Conservation (phyloP, 805 yeast genomes). For the Zygoascus tannicola region DNA sequence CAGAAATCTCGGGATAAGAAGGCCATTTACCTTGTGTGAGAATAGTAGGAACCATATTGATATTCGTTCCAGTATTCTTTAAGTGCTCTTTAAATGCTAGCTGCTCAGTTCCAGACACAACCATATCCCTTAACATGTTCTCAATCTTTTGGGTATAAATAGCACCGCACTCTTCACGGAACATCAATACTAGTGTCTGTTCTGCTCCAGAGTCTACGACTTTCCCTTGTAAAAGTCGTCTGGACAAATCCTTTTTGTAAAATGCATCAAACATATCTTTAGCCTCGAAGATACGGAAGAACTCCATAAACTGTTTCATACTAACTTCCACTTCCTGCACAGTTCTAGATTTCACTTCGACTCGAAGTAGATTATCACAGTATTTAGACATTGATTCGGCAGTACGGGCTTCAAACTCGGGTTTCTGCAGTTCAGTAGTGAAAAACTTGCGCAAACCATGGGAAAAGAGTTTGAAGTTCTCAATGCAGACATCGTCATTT, state of each 20-base stretch:
- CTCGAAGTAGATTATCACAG: slow-evolving; percentile 22
- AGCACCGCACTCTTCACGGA: slow-evolving; percentile 77
- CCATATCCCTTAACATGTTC: slow-evolving; percentile 89
- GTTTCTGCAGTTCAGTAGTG: not conserved
- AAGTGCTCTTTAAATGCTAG: slow-evolving; percentile 33
- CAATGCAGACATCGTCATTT: no score
- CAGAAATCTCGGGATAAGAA: slow-evolving; percentile 18
- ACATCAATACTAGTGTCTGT: slow-evolving; percentile 66
- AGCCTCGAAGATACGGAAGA: slow-evolving; percentile 78
- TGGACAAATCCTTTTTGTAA: slow-evolving; percentile 80
- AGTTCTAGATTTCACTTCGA: slow-evolving; percentile 16
- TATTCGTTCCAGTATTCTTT: slow-evolving; percentile 10
- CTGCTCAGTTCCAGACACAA: slow-evolving; percentile 64
- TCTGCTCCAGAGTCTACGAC: slow-evolving; percentile 73
- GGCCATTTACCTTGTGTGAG: slow-evolving; percentile 28
- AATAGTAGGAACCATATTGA: slow-evolving; percentile 9
- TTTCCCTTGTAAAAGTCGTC: slow-evolving; percentile 75
- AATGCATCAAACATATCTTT: slow-evolving; percentile 89
- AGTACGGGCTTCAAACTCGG: not conserved
- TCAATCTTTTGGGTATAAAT: slow-evolving; percentile 89
- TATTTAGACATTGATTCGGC: slow-evolving; percentile 26
- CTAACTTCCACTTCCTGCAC: slow-evolving; percentile 1
- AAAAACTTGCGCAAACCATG: no score
- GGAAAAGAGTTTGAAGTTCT: no score
- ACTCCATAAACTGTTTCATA: slow-evolving; percentile 43